Base-by-base conservation (phyloP, 1,284 basidiomycete genomes). In the Clitocybe nebularis region DNA sequence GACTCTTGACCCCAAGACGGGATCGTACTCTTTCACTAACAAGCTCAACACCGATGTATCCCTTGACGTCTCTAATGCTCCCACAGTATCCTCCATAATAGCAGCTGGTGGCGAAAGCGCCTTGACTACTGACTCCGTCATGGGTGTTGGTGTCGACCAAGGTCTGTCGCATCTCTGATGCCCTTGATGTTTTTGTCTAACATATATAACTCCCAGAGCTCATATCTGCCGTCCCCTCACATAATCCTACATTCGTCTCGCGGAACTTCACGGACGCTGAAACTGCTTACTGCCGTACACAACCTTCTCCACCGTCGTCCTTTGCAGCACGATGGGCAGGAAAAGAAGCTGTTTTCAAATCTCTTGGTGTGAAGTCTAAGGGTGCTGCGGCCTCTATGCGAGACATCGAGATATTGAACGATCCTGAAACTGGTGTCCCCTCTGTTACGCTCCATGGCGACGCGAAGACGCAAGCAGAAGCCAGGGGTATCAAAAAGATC, bases 331-430 rank as follows among this genome's bases (percentile, higher is more conserved):
- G 94, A 51, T 99, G 96, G 93, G 90, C 84, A 36, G 94, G 93
- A 37, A 99, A 98, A 67, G 96, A 99, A 66, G 95, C 94, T 8
- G 89, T 94, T 40, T 97, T 99, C 84, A 99, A 99, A 72, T 89
- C 93, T n/a, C 78, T 99, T 10, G 89, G 90, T 23, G 86, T 94
- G 29, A 71, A 83, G 14, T 93, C 90, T 4, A 89, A 93, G 66
- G 96, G 96, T 30, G 92, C 93, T 4, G 90, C 81, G 10, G 93
- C 95, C 11, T 74, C 88, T 19, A 86, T 99, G 86, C 92, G 89
- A 67, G 94, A 98, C 51, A 97, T 99, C 53, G 96, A 98, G 68
- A 95, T 99, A 54, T 71, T 95, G 47, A 82, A 89, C 30, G 79
- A 81, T 56, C 36, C 52, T 14, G 71, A 72, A 41, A 69, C 69